Percentiles rank a stretch among this genome's conserved stretches.
These are phyloP conservation scores for Cryptosporidium sp. DNA, from an alignment of 169 alveolate species.

Conservation along the genomic window DNA sequence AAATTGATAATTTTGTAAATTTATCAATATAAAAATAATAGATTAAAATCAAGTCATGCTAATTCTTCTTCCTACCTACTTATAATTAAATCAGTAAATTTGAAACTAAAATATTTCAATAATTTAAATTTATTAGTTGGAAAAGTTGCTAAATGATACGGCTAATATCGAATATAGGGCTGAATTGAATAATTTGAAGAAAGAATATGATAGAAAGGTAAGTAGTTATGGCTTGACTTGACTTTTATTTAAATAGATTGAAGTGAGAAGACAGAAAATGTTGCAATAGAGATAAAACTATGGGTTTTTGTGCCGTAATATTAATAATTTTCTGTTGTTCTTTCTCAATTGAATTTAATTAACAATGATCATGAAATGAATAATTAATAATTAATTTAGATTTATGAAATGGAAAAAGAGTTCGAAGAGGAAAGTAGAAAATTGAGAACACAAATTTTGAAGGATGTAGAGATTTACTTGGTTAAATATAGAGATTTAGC, in stretches of 20 bases:
- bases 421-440: constrained; percentile 51
- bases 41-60: no score
- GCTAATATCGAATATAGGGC: constrained; percentile 70
- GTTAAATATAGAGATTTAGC: constrained; percentile 67
- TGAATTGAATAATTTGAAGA: constrained; percentile 28
- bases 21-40: no score
- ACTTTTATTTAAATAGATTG: neutral
- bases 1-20: no score
- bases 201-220: constrained; percentile 72
- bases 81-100: neutral
- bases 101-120: neutral
- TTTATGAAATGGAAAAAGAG: constrained; percentile 58
- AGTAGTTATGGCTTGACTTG: neutral
- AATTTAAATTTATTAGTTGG: constrained; percentile 31
- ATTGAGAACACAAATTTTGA: constrained; percentile 25
- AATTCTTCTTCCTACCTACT: neutral
- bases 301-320: neutral
- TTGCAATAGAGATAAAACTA: no score
- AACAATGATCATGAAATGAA: neutral
- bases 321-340: neutral
- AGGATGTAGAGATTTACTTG: constrained; percentile 57
- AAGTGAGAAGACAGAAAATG: neutral
- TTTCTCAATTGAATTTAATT: no score
- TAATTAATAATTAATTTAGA: constrained; percentile 16
- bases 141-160: constrained; percentile 31